Evolutionary conservation across 2,329 filamentous ascomycete species (phyloP), one percentile per base, ranked within the genome.

Genomic region (Pochonia chlamydosporia): DNA sequence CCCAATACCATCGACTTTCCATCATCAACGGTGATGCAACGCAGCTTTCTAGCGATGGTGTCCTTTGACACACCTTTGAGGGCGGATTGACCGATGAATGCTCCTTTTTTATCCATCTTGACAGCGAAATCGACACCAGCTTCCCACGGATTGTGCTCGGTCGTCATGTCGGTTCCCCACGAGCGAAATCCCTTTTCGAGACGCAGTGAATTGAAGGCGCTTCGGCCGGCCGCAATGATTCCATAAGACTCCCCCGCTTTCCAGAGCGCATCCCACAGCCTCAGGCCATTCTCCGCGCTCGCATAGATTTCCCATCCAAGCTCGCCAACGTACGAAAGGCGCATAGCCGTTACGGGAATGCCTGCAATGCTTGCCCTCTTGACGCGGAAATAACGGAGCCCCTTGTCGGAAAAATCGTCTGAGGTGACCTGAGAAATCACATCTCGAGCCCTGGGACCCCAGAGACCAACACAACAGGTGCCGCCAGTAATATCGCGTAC

Each of bases 291-390:
- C 23, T 84, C 81, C 1, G 81, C 75, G 28, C 69, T 80, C 1
- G 79, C 71, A 49, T 81, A 78, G 18, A 84, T 71, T 56, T 84
- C 81, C 78, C 79, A 84, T 1, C 81, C 81, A 0, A 70, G 63
- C 53, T 84, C 81, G 5, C 81, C 81, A 4, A 84, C 76, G 43
- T 77, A 80, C 0, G 80, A 84, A 31, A 81, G 68, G 3, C 77
- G 70, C 55, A 81, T 71, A 0, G 69, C 70, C 0, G 68, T 75
- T 3, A 81, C 77, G 0, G 81, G 80, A 13, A 84, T 71, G 1
- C 79, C 76, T 7, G 65, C 68, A 42, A 84, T 69, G 47, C 60
- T 68, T 0, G 70, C 68, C 16, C 63, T 65, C 62, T 76, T 79
- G 40, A 72, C 68, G 1, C 67, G 64, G 50, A 78, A 72, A 46